phyloP scores from a whole-genome alignment of 768 basidiomycete species.

The Heimioporus sp. region DNA sequence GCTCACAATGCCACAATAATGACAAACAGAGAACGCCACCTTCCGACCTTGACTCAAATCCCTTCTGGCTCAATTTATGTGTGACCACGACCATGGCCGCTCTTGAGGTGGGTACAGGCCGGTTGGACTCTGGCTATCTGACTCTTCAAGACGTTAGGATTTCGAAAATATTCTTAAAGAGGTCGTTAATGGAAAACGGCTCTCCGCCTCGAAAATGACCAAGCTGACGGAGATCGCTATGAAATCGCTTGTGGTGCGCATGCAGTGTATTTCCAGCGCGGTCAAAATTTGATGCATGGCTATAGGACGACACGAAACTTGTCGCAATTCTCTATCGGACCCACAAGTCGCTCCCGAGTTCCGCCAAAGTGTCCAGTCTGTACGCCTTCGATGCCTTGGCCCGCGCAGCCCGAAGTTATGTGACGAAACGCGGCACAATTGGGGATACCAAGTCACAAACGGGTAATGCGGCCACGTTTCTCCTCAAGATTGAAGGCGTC shows the following conservation, averaged over 20 bases:
- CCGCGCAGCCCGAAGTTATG: constrained; percentile 71
- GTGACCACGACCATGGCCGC: constrained; percentile 35
- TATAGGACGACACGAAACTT: constrained; percentile 79
- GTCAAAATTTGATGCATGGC: neutral
- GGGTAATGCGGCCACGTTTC: constrained; percentile 79
- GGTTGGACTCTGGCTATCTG: neutral
- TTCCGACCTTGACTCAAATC: constrained; percentile 6
- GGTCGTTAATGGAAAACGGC: constrained; percentile 75
- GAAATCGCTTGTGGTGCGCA: constrained; percentile 72
- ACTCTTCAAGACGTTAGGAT: constrained; percentile 44
- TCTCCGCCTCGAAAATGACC: constrained; percentile 86
- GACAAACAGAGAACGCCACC: constrained; percentile 37
- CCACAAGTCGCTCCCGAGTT: constrained; percentile 71
- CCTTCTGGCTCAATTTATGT: constrained; percentile 19
- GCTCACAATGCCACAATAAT: constrained; percentile 29
- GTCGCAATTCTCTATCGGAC: constrained; percentile 87
- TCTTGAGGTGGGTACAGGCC: constrained; percentile 35
- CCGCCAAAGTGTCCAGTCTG: constrained; percentile 80
- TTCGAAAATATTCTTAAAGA: constrained; percentile 82
- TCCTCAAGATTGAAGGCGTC: constrained; percentile 87
- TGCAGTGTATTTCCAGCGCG: neutral
- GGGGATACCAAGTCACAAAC: constrained; percentile 53
- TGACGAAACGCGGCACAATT: constrained; percentile 60
- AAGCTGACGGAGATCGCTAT: constrained; percentile 73
- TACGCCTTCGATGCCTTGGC: constrained; percentile 94